Percentiles rank a stretch among this genome's conserved stretches.
Evolutionary conservation across 371 early-diverging fungal species (phyloP).

Genomic region (Amoeboaphelidium protococcarum): DNA sequence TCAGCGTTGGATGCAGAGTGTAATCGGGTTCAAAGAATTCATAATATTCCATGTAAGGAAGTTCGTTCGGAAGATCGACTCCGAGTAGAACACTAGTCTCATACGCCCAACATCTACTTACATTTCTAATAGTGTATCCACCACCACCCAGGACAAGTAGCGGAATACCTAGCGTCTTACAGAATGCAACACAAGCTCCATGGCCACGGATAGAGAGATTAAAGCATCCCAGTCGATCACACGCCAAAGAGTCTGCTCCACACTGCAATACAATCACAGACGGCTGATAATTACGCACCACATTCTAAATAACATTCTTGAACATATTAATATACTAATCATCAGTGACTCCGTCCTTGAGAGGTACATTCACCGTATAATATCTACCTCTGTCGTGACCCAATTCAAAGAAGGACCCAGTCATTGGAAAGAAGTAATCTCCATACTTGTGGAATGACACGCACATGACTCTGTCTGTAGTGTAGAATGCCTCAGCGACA

Average conservation of each 20-base stretch:
- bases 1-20: not conserved
- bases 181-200: conserved; percentile 73
- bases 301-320: conserved; percentile 30
- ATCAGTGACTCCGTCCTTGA: conserved; percentile 94
- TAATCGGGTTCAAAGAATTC: conserved; percentile 25
- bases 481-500: conserved; percentile 98
- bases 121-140: conserved; percentile 97
- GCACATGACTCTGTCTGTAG: conserved; percentile 96
- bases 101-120: conserved; percentile 88
- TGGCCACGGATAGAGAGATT: conserved; percentile 82
- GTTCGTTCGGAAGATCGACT: conserved; percentile 37
- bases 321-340: conserved; percentile 69
- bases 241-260: conserved; percentile 97
- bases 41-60: conserved; percentile 83
- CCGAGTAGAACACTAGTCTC: conserved; percentile 88
- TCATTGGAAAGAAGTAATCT: conserved; percentile 89
- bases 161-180: conserved; percentile 77
- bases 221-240: conserved; percentile 96
- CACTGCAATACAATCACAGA: conserved; percentile 95
- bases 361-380: conserved; percentile 90
- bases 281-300: conserved; percentile 78
- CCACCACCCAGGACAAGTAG: conserved; percentile 93
- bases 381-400: conserved; percentile 56
- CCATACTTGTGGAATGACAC: conserved; percentile 97
- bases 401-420: conserved; percentile 55